Evolutionary conservation across 495 filamentous ascomycete species (phyloP).

Genomic region (Trichoderma parareesei): DNA sequence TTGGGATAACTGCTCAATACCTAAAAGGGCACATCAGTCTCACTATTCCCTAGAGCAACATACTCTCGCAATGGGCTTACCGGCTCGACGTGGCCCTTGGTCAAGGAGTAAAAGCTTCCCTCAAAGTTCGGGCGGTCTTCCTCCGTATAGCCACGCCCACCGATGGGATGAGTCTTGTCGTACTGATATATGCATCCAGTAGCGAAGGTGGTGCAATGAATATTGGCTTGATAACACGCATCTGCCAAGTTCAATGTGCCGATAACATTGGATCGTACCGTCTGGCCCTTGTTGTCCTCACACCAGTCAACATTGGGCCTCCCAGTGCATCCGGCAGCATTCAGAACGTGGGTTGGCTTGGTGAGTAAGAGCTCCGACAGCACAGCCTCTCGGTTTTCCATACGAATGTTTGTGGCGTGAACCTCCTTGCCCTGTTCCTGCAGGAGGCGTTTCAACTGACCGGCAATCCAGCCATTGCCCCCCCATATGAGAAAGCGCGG

Average conservation of each 20-base stretch:
- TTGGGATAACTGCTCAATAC: conserved; percentile 53
- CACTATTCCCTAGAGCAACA: too few species aligned
- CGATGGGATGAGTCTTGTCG: conserved; percentile 48
- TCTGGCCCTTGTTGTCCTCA: conserved; percentile 57
- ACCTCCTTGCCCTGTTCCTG: conserved; percentile 55
- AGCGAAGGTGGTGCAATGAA: conserved; percentile 57
- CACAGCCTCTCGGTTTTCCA: conserved; percentile 53
- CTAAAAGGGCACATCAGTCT: conserved; percentile 21
- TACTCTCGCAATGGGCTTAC: conserved; percentile 24
- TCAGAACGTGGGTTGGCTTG: conserved; percentile 56
- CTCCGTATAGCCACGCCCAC: conserved; percentile 51
- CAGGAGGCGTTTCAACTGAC: conserved; percentile 54
- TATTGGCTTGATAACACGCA: conserved; percentile 44
- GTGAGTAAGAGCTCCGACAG: conserved; percentile 45
- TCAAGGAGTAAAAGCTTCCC: conserved; percentile 59
- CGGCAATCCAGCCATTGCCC: conserved; percentile 54
- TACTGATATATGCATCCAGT: conserved; percentile 60
- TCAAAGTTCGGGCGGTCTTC: conserved; percentile 56
- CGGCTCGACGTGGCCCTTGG: conserved; percentile 57
- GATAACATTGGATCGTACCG: conserved; percentile 55
- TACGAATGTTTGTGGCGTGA: conserved; percentile 47
- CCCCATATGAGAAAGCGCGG: conserved; percentile 54
- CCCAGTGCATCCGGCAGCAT: conserved; percentile 58
- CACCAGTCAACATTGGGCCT: conserved; percentile 66
- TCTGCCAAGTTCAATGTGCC: conserved; percentile 56